phyloP scores from a whole-genome alignment of 2,329 filamentous ascomycete species.

The Dendrostoma leiphaemia region DNA sequence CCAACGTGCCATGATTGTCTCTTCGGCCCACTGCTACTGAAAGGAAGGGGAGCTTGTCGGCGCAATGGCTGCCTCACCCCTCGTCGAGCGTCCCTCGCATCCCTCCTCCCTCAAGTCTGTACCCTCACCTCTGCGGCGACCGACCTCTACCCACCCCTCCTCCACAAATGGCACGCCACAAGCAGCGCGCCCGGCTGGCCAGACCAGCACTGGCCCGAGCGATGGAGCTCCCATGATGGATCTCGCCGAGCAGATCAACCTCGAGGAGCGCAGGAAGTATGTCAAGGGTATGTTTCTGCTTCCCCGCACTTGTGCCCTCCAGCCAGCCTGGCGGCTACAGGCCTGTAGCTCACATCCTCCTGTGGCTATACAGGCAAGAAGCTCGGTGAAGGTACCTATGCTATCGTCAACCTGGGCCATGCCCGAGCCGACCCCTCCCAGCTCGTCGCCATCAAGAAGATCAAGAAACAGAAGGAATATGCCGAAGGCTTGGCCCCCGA shows the following conservation, averaged over 20 bases:
- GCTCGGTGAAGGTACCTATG: slow-evolving; percentile 95
- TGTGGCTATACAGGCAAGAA: slow-evolving; percentile 64
- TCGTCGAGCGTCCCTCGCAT: slow-evolving; percentile 32
- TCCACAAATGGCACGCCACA: slow-evolving; percentile 26
- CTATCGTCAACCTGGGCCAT: slow-evolving; percentile 89
- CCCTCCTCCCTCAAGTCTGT: slow-evolving; percentile 17
- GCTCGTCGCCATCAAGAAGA: slow-evolving; percentile 90
- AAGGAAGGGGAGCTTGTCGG: background rate
- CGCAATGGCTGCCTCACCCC: slow-evolving; percentile 46
- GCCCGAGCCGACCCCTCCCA: slow-evolving; percentile 68
- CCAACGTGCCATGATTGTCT: background rate
- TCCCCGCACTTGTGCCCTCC: too few species aligned
- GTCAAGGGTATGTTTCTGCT: slow-evolving; percentile 66
- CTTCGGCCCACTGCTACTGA: background rate
- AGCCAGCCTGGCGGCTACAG: background rate
- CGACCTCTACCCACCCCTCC: slow-evolving; percentile 26
- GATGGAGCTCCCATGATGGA: slow-evolving; percentile 44
- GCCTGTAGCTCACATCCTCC: background rate
- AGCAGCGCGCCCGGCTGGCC: slow-evolving; percentile 17
- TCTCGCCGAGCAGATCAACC: slow-evolving; percentile 78
- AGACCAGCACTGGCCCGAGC: slow-evolving; percentile 3
- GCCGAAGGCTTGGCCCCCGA: slow-evolving; percentile 91
- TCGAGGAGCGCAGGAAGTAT: slow-evolving; percentile 82
- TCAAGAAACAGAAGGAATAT: slow-evolving; percentile 83
- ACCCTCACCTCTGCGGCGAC: slow-evolving; percentile 26